Evolutionary conservation across 176 grass and related monocot genomes (phyloP).

Genomic region (Oryza longistaminata): DNA sequence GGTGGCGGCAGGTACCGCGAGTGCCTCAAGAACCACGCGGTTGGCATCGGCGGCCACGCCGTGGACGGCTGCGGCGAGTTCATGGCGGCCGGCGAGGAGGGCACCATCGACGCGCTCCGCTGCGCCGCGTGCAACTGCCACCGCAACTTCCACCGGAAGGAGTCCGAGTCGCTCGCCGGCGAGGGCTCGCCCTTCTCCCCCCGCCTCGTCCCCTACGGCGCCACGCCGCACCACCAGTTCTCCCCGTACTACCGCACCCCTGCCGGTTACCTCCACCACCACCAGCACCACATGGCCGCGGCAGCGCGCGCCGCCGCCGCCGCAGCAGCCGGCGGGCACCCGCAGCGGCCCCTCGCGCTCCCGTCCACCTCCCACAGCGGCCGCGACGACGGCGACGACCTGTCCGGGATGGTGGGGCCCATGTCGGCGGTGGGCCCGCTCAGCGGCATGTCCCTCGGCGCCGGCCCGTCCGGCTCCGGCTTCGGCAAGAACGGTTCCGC

Average conservation of each 20-base stretch:
- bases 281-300: conserved; percentile 34
- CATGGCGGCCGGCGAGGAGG: conserved; percentile 73
- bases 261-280: conserved; percentile 54
- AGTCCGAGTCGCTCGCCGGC: conserved; percentile 29
- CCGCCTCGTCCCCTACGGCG: conserved; percentile 48
- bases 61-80: conserved; percentile 93
- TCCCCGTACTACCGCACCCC: conserved; percentile 64
- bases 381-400: conserved; percentile 51
- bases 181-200: conserved; percentile 47
- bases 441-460: conserved; percentile 42
- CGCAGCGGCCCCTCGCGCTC: conserved; percentile 40
- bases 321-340: conserved; percentile 19
- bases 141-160: conserved; percentile 85
- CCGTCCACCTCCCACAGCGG: conserved; percentile 56
- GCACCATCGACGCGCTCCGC: conserved; percentile 69
- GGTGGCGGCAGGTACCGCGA: conserved; percentile 63
- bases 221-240: conserved; percentile 51
- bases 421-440: conserved; percentile 36
- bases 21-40: conserved; percentile 92
- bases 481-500: conserved; percentile 82
- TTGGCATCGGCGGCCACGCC: conserved; percentile 70
- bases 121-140: conserved; percentile 91
- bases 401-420: conserved; percentile 45
- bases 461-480: conserved; percentile 45
- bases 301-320: conserved; percentile 8